phyloP scores from a whole-genome alignment of 805 yeast genomes.

The Wickerhamomyces ciferrii region DNA sequence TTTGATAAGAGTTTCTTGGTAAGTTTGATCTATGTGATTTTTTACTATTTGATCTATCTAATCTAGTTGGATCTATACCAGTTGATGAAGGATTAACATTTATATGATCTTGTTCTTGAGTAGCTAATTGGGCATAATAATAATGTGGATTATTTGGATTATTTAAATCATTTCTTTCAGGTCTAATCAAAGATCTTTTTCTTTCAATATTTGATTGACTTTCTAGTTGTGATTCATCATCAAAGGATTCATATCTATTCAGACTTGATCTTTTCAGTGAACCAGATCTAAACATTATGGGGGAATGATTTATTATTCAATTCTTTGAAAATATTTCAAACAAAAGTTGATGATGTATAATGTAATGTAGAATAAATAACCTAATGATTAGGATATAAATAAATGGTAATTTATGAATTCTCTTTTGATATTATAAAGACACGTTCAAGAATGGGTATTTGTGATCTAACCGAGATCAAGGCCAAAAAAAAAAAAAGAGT shows the following conservation, averaged over 20 bases:
- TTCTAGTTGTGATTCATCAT: conserved; percentile 29
- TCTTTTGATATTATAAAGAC: background rate
- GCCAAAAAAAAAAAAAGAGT: background rate
- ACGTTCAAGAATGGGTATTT: background rate
- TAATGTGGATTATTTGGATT: conserved; percentile 69
- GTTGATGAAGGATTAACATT: conserved; percentile 64
- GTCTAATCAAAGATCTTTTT: conserved; percentile 73
- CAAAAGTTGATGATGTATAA: too few relatives aligned
- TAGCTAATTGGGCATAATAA: conserved; percentile 72
- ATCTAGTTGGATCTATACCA: conserved; percentile 55
- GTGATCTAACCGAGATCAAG: background rate
- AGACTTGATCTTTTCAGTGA: conserved; percentile 18
- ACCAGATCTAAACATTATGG: conserved; percentile 21
- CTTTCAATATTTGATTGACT: conserved; percentile 21
- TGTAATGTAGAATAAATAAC: too few relatives aligned
- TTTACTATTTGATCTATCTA: conserved; percentile 10
- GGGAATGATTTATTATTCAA: too few relatives aligned
- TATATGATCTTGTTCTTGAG: conserved; percentile 57
- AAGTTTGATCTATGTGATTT: conserved; percentile 8
- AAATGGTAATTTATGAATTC: too few relatives aligned
- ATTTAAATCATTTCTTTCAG: conserved; percentile 69
- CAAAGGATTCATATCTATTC: conserved; percentile 18
- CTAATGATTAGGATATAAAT: too few relatives aligned
- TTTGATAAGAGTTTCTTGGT: background rate
- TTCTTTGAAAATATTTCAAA: too few relatives aligned